A percentile compares a stretch with the other conserved stretches of the same genome.
These are phyloP conservation scores for Solanum dulcamara DNA, from an alignment of 257 asterid genomes.

Conservation along the genomic window DNA sequence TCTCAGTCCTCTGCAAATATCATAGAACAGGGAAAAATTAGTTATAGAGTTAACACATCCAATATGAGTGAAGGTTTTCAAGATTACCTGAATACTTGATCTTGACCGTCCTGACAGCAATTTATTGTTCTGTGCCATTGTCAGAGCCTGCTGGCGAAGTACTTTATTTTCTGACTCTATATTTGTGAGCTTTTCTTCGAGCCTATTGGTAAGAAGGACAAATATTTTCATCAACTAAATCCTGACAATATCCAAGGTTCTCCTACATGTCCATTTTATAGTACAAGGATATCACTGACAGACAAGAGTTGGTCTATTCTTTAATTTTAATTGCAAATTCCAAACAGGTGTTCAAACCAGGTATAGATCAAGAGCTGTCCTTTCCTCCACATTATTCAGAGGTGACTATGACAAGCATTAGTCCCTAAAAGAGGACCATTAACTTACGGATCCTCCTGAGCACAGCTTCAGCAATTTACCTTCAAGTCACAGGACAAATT, in stretches of 20 bases:
- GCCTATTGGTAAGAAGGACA: constrained; percentile 35
- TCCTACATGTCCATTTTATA: background rate
- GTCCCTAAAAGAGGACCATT: background rate
- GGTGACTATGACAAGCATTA: background rate
- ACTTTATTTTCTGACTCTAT: constrained; percentile 83
- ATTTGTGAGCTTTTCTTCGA: constrained; percentile 84
- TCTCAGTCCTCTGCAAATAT: constrained; percentile 69
- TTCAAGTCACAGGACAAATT: background rate
- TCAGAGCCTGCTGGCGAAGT: constrained; percentile 75
- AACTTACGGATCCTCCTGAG: background rate
- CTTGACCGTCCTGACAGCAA: constrained; percentile 75
- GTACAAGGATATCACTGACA: background rate
- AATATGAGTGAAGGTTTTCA: constrained; percentile 28
- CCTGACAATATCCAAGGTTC: background rate
- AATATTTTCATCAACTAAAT: background rate
- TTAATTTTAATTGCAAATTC: background rate
- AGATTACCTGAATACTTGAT: constrained; percentile 79
- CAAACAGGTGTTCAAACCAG: background rate
- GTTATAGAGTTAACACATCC: constrained; percentile 26
- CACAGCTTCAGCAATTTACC: background rate
- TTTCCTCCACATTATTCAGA: background rate
- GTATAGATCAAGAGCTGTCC: background rate
- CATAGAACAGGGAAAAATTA: constrained; percentile 24
- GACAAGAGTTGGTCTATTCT: background rate
- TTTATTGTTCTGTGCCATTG: constrained; percentile 80